Percentiles rank a stretch among this genome's conserved stretches.
phyloP scores from a whole-genome alignment of 2,329 filamentous ascomycete species.

The Elsinoe ampelina region DNA sequence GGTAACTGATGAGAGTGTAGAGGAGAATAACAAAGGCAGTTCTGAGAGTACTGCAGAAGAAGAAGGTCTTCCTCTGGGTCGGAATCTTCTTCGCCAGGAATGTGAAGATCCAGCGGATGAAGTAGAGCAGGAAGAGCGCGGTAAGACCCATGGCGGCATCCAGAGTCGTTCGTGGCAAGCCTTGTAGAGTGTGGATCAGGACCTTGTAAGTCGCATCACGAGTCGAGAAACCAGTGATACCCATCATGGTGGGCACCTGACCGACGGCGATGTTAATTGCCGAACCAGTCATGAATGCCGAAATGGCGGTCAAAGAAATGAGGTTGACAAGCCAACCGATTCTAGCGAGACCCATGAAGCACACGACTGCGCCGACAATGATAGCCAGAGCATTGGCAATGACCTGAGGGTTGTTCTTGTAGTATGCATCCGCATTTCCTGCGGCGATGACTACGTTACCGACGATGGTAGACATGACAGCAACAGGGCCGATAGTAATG shows the following conservation, averaged over 20 bases:
- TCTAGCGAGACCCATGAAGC: constrained; percentile 67
- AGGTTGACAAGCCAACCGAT: constrained; percentile 87
- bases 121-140: constrained; percentile 66
- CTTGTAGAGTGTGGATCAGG: constrained; percentile 71
- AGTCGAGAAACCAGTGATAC: constrained; percentile 51
- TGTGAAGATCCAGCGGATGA: constrained; percentile 59
- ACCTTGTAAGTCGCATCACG: constrained; percentile 71
- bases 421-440: constrained; percentile 40
- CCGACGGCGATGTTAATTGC: constrained; percentile 80
- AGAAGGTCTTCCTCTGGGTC: constrained; percentile 61
- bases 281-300: constrained; percentile 94
- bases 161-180: constrained; percentile 56
- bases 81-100: constrained; percentile 61
- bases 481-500: constrained; percentile 94
- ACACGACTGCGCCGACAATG: constrained; percentile 66
- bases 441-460: constrained; percentile 52
- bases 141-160: constrained; percentile 86
- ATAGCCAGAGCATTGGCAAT: constrained; percentile 73
- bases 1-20: constrained; percentile 84
- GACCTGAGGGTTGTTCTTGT: constrained; percentile 43
- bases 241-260: constrained; percentile 74
- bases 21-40: constrained; percentile 86
- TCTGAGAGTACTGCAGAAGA: constrained; percentile 84
- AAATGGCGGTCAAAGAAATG: constrained; percentile 82
- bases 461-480: constrained; percentile 85